Base-by-base conservation (phyloP, 1,284 basidiomycete genomes). In the Rhodotorula sp. region DNA sequence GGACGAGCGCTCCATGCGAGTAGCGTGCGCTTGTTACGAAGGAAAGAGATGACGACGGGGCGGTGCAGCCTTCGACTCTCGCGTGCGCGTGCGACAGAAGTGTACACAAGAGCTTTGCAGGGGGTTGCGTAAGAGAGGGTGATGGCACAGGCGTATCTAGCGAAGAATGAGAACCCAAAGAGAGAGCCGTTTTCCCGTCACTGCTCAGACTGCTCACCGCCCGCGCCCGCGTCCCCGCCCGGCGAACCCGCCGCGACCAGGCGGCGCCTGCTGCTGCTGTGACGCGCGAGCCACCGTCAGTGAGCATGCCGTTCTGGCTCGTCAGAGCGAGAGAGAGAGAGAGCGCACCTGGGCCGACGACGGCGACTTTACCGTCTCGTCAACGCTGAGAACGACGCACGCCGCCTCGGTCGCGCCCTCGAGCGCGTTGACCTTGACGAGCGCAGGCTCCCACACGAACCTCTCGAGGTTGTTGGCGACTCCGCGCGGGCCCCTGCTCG, bases 371-470 rank as follows among this genome's bases (percentile, higher is more conserved):
- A 97, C 92, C 10, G 94, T 97, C 85, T 97, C 94, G 80, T 97
- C 94, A 8, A 97, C 91, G 77, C 91, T 93, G 70, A 97, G 83
- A 78, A 99, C 94, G 81, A 99, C 82, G 82, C 92, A 97, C 14
- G 96, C 95, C 16, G 97, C 97, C 83, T 99, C 97, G 23, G 93
- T 87, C 19, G 97, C 96, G 79, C 92, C 95, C 80, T 88, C 90
- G 79, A 99, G 89, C 25, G 96, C 97, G 80, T 99, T 99, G 71
- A 90, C 85, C 84, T 99, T 98, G 79, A 99, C 92, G 67, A 99
- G 85, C 75, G 91, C 90, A 21, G 97, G 96, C 81, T 99, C 97
- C 96, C 97, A 99, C 13, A 99, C 95, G 80, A 98, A 99, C 62
- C 91, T 74, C 71, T 93, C 91, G 90, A 98, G 91, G 83, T 98